phyloP scores from a whole-genome alignment of 257 asterid genomes.

The Ilex asprella region DNA sequence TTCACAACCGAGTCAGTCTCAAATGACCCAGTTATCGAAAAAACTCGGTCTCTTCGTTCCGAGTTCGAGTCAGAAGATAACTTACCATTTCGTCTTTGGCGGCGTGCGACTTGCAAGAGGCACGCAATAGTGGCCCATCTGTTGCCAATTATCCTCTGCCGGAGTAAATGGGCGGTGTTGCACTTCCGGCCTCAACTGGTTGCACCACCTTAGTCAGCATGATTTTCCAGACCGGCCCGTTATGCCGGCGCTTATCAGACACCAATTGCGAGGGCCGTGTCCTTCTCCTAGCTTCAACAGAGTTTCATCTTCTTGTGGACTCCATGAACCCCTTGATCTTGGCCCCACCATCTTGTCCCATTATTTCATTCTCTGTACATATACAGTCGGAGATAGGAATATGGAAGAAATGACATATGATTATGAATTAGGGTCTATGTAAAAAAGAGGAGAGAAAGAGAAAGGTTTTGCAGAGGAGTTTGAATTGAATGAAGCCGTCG shows the following conservation, averaged over 20 bases:
- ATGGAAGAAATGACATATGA: too few relatives aligned
- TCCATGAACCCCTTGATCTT: conserved; percentile 56
- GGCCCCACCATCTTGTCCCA: neutral
- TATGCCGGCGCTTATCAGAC: conserved; percentile 46
- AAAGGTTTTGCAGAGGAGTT: too few relatives aligned
- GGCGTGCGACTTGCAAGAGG: conserved; percentile 52
- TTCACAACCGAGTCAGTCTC: conserved; percentile 27
- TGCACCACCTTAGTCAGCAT: conserved; percentile 72
- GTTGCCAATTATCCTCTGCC: conserved; percentile 54
- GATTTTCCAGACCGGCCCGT: conserved; percentile 67
- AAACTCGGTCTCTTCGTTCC: conserved; percentile 16
- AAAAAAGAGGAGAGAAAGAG: too few relatives aligned
- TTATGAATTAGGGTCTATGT: too few relatives aligned
- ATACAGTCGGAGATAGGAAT: too few relatives aligned
- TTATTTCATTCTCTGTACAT: conserved; percentile 1
- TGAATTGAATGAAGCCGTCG: too few relatives aligned
- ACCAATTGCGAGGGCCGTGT: conserved; percentile 72
- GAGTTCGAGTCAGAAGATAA: neutral
- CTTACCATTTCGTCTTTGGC: conserved; percentile 17
- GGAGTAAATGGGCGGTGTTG: conserved; percentile 55
- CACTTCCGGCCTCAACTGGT: conserved; percentile 67
- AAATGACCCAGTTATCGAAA: conserved; percentile 19
- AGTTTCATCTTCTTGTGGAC: conserved; percentile 45
- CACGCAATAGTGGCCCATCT: conserved; percentile 60
- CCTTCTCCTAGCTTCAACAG: conserved; percentile 39